Conservation (phyloP, 768 basidiomycete species). For the Rhizopogon roseolus region DNA sequence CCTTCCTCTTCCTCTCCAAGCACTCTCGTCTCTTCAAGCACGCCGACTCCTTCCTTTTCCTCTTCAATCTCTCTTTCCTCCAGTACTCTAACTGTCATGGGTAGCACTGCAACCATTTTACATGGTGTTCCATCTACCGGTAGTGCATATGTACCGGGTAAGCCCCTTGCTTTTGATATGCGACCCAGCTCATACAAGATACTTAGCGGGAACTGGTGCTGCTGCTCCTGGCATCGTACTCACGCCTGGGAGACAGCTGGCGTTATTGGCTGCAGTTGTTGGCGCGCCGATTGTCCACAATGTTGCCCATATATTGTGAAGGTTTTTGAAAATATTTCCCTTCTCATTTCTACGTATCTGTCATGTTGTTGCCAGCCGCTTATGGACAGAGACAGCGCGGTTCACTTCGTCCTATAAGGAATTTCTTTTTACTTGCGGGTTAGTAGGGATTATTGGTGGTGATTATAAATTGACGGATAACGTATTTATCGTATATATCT, state of each 20-base stretch:
- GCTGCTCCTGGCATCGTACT: constrained; percentile 7
- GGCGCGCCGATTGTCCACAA: constrained; percentile 2
- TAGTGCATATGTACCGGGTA: neutral
- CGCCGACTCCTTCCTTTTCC: no score
- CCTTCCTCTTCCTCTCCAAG: no score
- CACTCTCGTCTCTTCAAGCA: no score
- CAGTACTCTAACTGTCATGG: no score
- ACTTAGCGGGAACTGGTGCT: neutral
- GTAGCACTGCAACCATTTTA: neutral
- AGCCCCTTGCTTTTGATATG: neutral
- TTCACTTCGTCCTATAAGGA: no score
- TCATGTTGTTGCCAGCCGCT: neutral
- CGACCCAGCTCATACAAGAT: neutral
- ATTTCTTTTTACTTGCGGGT: neutral
- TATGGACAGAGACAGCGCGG: neutral
- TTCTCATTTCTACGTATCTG: neutral
- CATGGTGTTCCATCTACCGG: neutral
- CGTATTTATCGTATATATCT: no score
- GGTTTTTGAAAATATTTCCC: neutral
- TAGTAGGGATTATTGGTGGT: neutral
- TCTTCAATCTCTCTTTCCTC: neutral
- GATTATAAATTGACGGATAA: no score
- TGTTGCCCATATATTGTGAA: neutral
- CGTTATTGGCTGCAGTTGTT: constrained; percentile 5
- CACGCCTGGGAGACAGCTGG: neutral